phyloP scores from a whole-genome alignment of 169 alveolate species.

The Cryptosporidium baileyi region DNA sequence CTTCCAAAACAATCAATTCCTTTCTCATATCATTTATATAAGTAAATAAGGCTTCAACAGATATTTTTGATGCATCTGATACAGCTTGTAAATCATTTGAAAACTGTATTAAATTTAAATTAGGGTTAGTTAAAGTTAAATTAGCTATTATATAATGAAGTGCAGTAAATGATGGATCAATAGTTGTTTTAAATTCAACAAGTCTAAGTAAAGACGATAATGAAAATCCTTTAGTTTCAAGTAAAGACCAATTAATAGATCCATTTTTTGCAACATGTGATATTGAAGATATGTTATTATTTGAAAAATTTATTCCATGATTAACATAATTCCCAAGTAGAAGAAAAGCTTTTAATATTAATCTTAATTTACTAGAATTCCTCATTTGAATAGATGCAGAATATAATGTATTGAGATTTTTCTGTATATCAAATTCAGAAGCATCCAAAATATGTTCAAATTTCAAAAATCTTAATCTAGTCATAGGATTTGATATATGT shows the following conservation, averaged over 20 bases:
- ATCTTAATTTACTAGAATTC: slow-evolving; percentile 8
- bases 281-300: slow-evolving; percentile 13
- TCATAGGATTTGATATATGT: slow-evolving; percentile 67
- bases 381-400: slow-evolving; percentile 71
- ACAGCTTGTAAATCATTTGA: slow-evolving; percentile 52
- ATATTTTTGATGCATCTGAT: slow-evolving; percentile 63
- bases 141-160: slow-evolving; percentile 73
- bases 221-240: slow-evolving; percentile 73
- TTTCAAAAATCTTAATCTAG: slow-evolving; percentile 43
- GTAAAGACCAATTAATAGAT: slow-evolving; percentile 59
- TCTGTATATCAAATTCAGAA: slow-evolving; percentile 57
- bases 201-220: slow-evolving; percentile 70
- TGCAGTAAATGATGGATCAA: slow-evolving; percentile 73
- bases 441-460: slow-evolving; percentile 61
- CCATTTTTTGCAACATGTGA: slow-evolving; percentile 45
- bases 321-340: slow-evolving; percentile 76
- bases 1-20: slow-evolving; percentile 31
- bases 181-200: slow-evolving; percentile 72
- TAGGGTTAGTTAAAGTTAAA: slow-evolving; percentile 35
- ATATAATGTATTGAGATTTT: slow-evolving; percentile 54
- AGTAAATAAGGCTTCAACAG: slow-evolving; percentile 35
- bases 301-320: slow-evolving; percentile 70
- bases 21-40: slow-evolving; percentile 60
- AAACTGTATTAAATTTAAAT: slow-evolving; percentile 16
- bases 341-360: slow-evolving; percentile 72